Conservation (phyloP, 768 basidiomycete species). For the Cyclocybe aegerita region DNA sequence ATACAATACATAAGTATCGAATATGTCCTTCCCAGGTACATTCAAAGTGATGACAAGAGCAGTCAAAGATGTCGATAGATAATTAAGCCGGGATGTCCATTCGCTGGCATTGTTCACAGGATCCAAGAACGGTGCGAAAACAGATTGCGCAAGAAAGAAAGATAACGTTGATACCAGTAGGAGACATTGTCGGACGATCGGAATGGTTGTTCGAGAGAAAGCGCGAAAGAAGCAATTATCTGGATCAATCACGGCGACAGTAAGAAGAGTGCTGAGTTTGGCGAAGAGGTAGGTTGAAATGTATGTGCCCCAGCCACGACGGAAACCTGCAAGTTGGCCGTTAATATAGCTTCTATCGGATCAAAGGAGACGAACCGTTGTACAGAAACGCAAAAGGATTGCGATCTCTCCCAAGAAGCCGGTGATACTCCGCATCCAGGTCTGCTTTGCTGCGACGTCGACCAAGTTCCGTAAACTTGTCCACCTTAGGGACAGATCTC, state of each 20-base stretch:
- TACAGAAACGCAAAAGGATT: conserved; percentile 76
- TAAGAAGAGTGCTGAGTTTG: conserved; percentile 66
- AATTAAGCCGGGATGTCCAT: conserved; percentile 71
- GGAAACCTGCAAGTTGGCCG: conserved; percentile 48
- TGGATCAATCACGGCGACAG: conserved; percentile 64
- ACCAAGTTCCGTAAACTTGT: conserved; percentile 72
- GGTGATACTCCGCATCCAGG: conserved; percentile 70
- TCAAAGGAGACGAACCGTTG: conserved; percentile 42
- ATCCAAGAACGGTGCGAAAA: conserved; percentile 62
- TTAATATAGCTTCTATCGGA: not conserved
- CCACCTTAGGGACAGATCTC: conserved; percentile 60
- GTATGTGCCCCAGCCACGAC: conserved; percentile 68
- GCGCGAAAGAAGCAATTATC: conserved; percentile 74
- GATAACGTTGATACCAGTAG: conserved; percentile 54
- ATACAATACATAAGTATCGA: conserved; percentile 67
- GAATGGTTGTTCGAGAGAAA: conserved; percentile 46
- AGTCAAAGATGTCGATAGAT: conserved; percentile 61
- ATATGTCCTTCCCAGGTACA: conserved; percentile 50
- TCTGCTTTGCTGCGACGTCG: conserved; percentile 52
- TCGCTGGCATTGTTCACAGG: conserved; percentile 76
- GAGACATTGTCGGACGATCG: conserved; percentile 59
- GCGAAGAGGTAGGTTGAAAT: conserved; percentile 65
- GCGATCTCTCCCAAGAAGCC: conserved; percentile 58
- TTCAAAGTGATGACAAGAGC: conserved; percentile 63
- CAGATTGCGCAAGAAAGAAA: conserved; percentile 64